A percentile compares a stretch with the other conserved stretches of the same genome.
phyloP scores from a whole-genome alignment of 306 rosid genomes.

The Cyclanthera cordifolia region DNA sequence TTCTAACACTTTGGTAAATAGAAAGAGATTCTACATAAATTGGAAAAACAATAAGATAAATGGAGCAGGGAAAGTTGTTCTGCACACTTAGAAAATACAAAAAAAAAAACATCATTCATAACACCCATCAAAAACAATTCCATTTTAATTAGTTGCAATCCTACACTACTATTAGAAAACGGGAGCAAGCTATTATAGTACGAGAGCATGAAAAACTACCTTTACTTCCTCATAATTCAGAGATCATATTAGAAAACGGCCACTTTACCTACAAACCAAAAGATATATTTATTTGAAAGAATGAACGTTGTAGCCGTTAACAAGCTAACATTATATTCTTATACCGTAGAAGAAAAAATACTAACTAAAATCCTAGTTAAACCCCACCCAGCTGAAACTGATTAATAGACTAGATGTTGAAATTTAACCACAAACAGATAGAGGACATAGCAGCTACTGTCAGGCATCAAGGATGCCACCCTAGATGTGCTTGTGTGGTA shows the following conservation, averaged over 20 bases:
- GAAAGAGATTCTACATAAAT: not conserved
- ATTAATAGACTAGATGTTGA: not conserved
- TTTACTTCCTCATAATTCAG: slow-evolving; percentile 99
- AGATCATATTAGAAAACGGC: slow-evolving; percentile 98
- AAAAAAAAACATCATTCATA: not conserved
- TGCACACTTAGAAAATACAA: not conserved
- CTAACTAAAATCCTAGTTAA: not conserved
- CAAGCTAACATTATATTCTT: slow-evolving; percentile 35
- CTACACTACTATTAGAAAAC: slow-evolving; percentile 34
- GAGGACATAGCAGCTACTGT: not conserved
- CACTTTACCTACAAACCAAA: slow-evolving; percentile 99
- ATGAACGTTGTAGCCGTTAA: slow-evolving; percentile 68
- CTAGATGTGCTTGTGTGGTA: not conserved
- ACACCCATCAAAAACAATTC: slow-evolving; percentile 14
- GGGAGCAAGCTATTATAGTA: slow-evolving; percentile 47
- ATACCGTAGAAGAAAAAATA: not conserved
- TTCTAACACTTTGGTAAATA: not conserved
- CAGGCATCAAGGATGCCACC: not conserved
- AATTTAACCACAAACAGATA: not conserved
- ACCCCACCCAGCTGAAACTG: not conserved
- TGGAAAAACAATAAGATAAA: not conserved
- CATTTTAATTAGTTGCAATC: slow-evolving; percentile 25
- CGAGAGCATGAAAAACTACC: slow-evolving; percentile 91
- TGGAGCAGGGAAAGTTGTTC: not conserved
- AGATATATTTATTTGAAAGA: slow-evolving; percentile 97